Evolutionary conservation across 2,329 filamentous ascomycete species (phyloP).

Genomic region (Fusarium oligoseptatum): DNA sequence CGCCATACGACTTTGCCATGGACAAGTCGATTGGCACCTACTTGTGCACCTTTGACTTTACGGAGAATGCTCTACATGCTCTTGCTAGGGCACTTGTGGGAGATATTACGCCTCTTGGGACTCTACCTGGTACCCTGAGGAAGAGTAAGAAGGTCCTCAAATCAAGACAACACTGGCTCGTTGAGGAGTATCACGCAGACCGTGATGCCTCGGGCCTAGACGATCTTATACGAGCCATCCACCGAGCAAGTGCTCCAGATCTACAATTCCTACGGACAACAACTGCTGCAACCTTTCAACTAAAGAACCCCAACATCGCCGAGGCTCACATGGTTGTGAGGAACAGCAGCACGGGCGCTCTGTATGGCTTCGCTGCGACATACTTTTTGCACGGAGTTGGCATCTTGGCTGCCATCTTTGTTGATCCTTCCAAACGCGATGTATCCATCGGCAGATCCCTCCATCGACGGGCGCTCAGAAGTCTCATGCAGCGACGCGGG

Average conservation of each 20-base stretch:
- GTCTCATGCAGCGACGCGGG: slow-evolving; percentile 75
- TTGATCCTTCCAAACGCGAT: slow-evolving; percentile 87
- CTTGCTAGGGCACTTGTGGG: slow-evolving; percentile 88
- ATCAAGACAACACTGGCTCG: slow-evolving; percentile 94
- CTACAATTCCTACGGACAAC: slow-evolving; percentile 78
- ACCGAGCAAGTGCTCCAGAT: slow-evolving; percentile 74
- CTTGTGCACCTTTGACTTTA: slow-evolving; percentile 96
- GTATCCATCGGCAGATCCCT: slow-evolving; percentile 92
- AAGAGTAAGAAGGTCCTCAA: slow-evolving; percentile 90
- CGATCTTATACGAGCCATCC: slow-evolving; percentile 78
- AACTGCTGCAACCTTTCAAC: slow-evolving; percentile 80
- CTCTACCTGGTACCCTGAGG: slow-evolving; percentile 79
- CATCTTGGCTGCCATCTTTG: slow-evolving; percentile 87
- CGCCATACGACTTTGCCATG: slow-evolving; percentile 96
- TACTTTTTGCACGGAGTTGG: slow-evolving; percentile 82
- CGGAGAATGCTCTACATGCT: slow-evolving; percentile 88
- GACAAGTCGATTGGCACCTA: slow-evolving; percentile 92
- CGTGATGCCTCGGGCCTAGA: slow-evolving; percentile 81
- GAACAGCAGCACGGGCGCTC: slow-evolving; percentile 89
- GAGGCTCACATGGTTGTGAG: slow-evolving; percentile 93
- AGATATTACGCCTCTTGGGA: slow-evolving; percentile 72
- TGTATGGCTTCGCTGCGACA: slow-evolving; percentile 93
- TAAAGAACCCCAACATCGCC: slow-evolving; percentile 77
- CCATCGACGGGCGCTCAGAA: slow-evolving; percentile 85
- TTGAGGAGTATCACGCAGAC: slow-evolving; percentile 86